phyloP scores from a whole-genome alignment of 345 rosid species.

The Eucalyptus rudis region DNA sequence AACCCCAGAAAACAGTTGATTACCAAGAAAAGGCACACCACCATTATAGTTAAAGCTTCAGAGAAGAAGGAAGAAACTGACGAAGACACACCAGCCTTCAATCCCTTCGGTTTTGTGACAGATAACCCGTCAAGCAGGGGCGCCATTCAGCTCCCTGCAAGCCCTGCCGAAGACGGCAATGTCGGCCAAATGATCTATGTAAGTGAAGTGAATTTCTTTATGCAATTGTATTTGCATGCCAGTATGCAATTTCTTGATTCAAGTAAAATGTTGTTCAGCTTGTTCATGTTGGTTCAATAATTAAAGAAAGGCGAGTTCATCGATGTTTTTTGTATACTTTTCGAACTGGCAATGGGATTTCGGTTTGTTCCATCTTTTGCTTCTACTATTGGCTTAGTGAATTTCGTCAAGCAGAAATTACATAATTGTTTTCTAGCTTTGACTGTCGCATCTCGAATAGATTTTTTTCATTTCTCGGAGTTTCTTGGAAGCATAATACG shows the following conservation, averaged over 20 bases:
- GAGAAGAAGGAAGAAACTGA: slow-evolving; percentile 2
- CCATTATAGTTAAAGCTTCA: slow-evolving; percentile 6
- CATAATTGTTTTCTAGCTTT: not conserved
- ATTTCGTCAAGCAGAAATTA: not conserved
- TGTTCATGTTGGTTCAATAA: not conserved
- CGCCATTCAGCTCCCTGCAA: slow-evolving; percentile 74
- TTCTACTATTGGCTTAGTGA: not conserved
- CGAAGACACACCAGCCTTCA: slow-evolving; percentile 34
- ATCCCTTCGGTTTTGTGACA: slow-evolving; percentile 78
- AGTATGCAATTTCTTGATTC: not conserved
- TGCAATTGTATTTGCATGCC: not conserved
- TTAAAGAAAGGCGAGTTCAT: not conserved
- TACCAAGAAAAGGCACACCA: not conserved
- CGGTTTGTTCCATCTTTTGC: not conserved
- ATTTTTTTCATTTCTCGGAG: not conserved
- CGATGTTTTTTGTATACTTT: not conserved
- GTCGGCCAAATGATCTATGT: slow-evolving; percentile 91
- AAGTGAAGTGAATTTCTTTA: not conserved
- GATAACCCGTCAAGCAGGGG: slow-evolving; percentile 80
- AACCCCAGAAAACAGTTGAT: not conserved
- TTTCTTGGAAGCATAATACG: not conserved
- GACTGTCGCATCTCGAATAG: not conserved
- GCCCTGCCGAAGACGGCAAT: slow-evolving; percentile 85
- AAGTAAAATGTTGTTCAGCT: not conserved
- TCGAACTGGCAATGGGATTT: not conserved